phyloP scores from a whole-genome alignment of 73 alveolate genomes.

The Paraurostyla sp. region DNA sequence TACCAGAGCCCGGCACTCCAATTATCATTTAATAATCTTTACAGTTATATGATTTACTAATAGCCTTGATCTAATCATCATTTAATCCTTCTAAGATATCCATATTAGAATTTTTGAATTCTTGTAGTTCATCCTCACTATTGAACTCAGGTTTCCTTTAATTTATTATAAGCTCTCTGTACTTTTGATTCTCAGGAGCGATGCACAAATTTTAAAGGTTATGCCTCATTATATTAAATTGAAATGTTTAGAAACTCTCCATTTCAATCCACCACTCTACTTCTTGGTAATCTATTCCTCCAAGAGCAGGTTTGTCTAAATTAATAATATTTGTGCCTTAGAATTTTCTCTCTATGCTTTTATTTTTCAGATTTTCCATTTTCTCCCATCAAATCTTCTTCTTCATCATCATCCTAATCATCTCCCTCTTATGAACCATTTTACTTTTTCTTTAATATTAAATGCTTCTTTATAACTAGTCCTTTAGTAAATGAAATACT shows the following conservation, averaged over 20 bases:
- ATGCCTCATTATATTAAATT: constrained; percentile 56
- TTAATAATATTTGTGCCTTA: constrained; percentile 9
- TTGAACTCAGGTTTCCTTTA: neutral
- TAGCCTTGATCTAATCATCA: constrained; percentile 52
- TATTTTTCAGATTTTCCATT: constrained; percentile 3
- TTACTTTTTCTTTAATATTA: neutral
- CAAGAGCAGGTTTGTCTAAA: constrained; percentile 31
- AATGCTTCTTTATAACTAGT: constrained; percentile 50
- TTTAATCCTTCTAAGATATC: constrained; percentile 27
- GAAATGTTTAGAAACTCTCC: neutral
- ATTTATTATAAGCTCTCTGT: neutral
- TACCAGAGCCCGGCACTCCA: constrained; percentile 73
- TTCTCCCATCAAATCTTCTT: neutral
- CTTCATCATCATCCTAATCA: constrained; percentile 55
- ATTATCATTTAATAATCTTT: constrained; percentile 49
- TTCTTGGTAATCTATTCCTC: constrained; percentile 50
- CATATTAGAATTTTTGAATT: neutral
- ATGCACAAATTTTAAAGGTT: constrained; percentile 26
- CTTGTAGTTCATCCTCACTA: neutral
- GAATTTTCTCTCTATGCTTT: neutral
- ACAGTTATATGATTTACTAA: neutral
- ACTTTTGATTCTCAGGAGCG: neutral
- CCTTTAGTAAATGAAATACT: constrained; percentile 62
- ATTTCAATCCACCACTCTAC: constrained; percentile 52
- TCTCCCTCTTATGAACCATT: neutral